These are phyloP conservation scores for Annulohypoxylon stygium DNA, from an alignment of 495 filamentous ascomycete species.

Conservation along the genomic window DNA sequence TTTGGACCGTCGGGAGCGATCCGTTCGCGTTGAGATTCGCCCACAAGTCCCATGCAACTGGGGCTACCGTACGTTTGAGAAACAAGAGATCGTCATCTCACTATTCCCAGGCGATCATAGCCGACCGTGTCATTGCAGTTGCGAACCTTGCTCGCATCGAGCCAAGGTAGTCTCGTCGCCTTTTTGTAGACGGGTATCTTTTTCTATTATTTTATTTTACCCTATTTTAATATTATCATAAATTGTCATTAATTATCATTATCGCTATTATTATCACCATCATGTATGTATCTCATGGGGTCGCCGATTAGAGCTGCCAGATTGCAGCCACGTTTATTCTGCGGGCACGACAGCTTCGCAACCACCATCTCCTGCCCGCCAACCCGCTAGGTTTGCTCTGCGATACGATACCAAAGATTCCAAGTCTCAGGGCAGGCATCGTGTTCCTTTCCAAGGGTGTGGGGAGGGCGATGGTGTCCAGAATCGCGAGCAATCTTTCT, in stretches of 20 bases:
- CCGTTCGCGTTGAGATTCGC: conserved; percentile 50
- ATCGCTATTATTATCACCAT: not conserved
- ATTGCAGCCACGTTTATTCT: conserved; percentile 30
- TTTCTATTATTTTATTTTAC: not conserved
- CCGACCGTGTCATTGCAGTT: conserved; percentile 42
- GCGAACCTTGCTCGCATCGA: conserved; percentile 42
- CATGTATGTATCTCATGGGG: not conserved
- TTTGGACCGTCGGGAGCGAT: conserved; percentile 48
- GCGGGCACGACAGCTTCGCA: conserved; percentile 15
- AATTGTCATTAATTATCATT: not conserved
- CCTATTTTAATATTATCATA: not conserved
- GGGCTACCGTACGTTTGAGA: conserved; percentile 46
- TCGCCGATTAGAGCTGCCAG: conserved; percentile 9
- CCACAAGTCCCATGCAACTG: conserved; percentile 46
- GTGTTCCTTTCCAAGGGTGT: conserved; percentile 19
- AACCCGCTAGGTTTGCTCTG: conserved; percentile 12
- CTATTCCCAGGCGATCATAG: conserved; percentile 48
- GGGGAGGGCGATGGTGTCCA: conserved; percentile 37
- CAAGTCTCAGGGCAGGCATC: conserved; percentile 23
- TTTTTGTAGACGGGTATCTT: not conserved
- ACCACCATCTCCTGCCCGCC: not conserved
- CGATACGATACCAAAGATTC: conserved; percentile 26
- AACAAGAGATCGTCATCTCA: conserved; percentile 50
- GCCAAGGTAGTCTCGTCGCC: conserved; percentile 13
- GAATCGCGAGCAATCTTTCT: conserved; percentile 32